Evolutionary conservation across 163 green algal genomes (phyloP), one percentile per base, ranked within the genome.

Genomic region (Chloroidium sp.): DNA sequence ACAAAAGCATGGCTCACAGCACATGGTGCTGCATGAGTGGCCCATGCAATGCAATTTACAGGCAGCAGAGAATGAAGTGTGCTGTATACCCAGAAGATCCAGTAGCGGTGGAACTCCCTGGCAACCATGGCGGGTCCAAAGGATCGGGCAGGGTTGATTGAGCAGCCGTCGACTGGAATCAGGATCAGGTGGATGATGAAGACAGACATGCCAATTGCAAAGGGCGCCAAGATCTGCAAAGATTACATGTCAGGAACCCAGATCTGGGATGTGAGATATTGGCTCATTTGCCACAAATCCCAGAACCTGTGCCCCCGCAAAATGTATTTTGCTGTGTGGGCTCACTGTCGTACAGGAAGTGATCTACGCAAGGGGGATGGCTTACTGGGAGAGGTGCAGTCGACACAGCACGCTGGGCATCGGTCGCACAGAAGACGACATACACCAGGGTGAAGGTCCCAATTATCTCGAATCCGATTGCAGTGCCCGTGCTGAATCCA

Each of bases 351-450:
- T 36, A 36, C 36, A 36, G 36, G 36, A 36, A 36, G 36, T 36
- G 36, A 36, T 36, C 36, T 36, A 36, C 36, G 36, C 36, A 36
- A 36, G 36, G 36, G 36, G 36, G 36, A 36, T 36, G 36, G 36
- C 36, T 36, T 36, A 84, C 81, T 4, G 83, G 83, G 59, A 86
- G 62, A 60, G 81, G 83, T 14, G 83, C 77, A 1, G 76, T 80
- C 76, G 62, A 78, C 14, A 67, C 4, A 6, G 76, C 76, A 13
- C 79, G 80, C 2, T 64, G n/a, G 0, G 67, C 6, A 75, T 86
- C 83, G 10, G 79, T 84, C 69, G 83, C 83, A 8, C 79, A 75
- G 69, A 86, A 86, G 2, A 86, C 83, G 0, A 79, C 69, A 1
- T 80, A 82, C 12, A 86, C 83, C 2, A 86, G 69, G 0, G 74